Evolutionary conservation across 106 monocot genomes (phyloP).

Genomic region (Allium sativum): DNA sequence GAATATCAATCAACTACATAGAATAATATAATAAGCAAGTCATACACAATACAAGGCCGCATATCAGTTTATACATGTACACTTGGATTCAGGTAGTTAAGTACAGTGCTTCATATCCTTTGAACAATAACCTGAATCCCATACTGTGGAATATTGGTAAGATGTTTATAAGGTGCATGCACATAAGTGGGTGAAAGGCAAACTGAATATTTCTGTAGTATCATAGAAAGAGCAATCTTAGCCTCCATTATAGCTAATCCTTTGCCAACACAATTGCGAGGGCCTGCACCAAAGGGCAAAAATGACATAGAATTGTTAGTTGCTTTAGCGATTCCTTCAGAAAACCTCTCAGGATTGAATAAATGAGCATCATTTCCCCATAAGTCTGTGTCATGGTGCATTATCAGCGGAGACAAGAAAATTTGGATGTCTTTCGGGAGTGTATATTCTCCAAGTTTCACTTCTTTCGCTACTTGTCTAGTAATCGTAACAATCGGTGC

Average conservation of each 20-base stretch:
- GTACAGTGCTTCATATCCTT: background rate
- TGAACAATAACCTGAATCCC: conserved; percentile 11
- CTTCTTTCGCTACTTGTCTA: background rate
- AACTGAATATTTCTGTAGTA: conserved; percentile 11
- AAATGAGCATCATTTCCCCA: conserved; percentile 21
- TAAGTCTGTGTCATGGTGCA: conserved; percentile 11
- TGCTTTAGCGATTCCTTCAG: background rate
- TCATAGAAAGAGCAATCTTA: conserved; percentile 8
- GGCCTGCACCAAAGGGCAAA: conserved; percentile 17
- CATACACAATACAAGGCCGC: too few relatives aligned
- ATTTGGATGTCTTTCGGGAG: conserved; percentile 23
- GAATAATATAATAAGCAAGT: too few relatives aligned
- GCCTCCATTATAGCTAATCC: conserved; percentile 19
- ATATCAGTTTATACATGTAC: too few relatives aligned
- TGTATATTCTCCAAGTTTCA: conserved; percentile 16
- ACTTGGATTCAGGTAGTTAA: too few relatives aligned
- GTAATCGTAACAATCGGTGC: conserved; percentile 18
- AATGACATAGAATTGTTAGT: conserved; percentile 1
- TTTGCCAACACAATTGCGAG: conserved; percentile 16
- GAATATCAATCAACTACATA: too few relatives aligned
- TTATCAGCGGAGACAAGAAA: background rate
- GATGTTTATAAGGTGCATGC: conserved; percentile 5
- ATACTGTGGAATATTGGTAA: conserved; percentile 6
- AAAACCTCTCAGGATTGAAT: conserved; percentile 22
- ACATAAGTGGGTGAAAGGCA: conserved; percentile 13